Base-by-base conservation (phyloP, 257 asterid species). In the Perilla frutescens region DNA sequence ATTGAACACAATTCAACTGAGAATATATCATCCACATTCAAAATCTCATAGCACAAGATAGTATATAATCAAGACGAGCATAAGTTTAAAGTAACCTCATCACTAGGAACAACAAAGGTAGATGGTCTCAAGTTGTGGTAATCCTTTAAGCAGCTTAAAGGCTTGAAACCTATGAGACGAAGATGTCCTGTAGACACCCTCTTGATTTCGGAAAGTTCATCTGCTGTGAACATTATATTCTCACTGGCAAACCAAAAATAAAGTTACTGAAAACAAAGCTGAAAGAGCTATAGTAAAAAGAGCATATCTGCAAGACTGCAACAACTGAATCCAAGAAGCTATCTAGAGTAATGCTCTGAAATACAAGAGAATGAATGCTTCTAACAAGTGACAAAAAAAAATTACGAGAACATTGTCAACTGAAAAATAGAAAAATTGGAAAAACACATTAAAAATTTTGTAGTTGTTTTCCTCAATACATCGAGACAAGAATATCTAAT, bases 91-190 rank as follows among this genome's bases (percentile, higher is more conserved):
- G 62, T 48, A 66, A 93, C 98, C 97, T 94, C 97, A 65, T 94
- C 99, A 69, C 96, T 87, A 9, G 99, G 99, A 74, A 87, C 91
- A 74, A 90, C 77, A 82, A 94, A 91, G 77, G 98, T 90, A 51
- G 99, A 87, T 68, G 99, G 99, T 89, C 85, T 88, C 85, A 91
- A 82, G 87, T 94, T 94, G 87, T 94, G 91, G 80, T 90, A 90
- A 73, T 88, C 93, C 82, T 86, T 84, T 59, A 94, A 84, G 86
- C 93, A 91, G 82, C 90, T 86, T 77, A 94, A 79, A 12, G 97
- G 92, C 89, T 94, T 94, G 96, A 94, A 94, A 62, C 99, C 99
- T 41, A 91, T 85, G 80, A 94, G 96, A 66, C 88, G 88, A 63
- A 94, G 91, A 74, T 91, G 95, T 60, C 96, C 97, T 66, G 82